Evolutionary conservation across 2,329 filamentous ascomycete species (phyloP), one percentile per base, ranked within the genome.

Genomic region (Mycosphaerella sp.): DNA sequence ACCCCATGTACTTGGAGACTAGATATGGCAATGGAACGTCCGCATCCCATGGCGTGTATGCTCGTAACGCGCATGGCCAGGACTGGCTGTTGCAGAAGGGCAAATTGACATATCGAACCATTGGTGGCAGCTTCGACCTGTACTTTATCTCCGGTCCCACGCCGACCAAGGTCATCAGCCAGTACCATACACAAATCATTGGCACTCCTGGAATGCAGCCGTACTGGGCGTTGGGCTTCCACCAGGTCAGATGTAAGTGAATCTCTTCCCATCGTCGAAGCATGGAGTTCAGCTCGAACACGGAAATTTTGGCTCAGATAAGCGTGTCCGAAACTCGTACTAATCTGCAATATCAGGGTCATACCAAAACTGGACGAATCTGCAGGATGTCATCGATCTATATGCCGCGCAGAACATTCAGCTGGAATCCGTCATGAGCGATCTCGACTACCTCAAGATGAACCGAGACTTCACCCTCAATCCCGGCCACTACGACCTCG

Each of bases 71-170:
- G 2, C 66, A 70, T 46, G 67, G 63, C 10, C 66, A 68, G 43
- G 67, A 69, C 12, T 69, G 65, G 66, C 60, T 69, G 5, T 54
- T 69, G 8, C 57, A 61, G 14, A 34, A 58, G 3, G 50, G 59
- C 1, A 58, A 50, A 11, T 42, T 70, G 10, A 66, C 62, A 2
- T 69, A 69, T 54, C 58, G 67, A 3, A 66, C 65, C 1, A 66
- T 68, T 21, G 66, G 66, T 11, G 67, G 67, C 23, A 66, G 63
- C 53, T 57, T 91, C 52, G 87, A 92, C 66, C 74, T 92, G 21
- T 89, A 87, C 67, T 88, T 92, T 71, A 84, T 85, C 63, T 78
- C 82, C 5, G 88, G 87, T 72, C 54, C 58, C 8, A 53, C 54
- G 4, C 51, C 58, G 9, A 57, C 50, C 53, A 0, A 52, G 17